These are phyloP conservation scores for Pigoraptor vietnamica DNA, from an alignment of 78 protist genomes.

Conservation along the genomic window DNA sequence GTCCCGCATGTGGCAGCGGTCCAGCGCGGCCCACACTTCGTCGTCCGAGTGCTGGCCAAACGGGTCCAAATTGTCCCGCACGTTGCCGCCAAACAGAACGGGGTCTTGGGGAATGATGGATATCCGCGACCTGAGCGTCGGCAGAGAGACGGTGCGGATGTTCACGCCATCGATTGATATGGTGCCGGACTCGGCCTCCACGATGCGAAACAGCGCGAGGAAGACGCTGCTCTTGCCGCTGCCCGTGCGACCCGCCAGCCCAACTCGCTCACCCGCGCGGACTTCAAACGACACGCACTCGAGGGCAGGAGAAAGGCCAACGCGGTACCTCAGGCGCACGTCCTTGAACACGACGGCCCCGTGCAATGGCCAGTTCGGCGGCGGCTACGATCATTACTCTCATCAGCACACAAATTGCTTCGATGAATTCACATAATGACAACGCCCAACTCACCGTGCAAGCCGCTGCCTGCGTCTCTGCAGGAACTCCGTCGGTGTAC, in stretches of 20 bases:
- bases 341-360: conserved; percentile 41
- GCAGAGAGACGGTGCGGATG: not conserved
- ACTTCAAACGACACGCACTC: conserved; percentile 22
- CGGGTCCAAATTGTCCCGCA: conserved; percentile 73
- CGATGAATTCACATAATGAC: too few relatives aligned
- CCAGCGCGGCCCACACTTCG: conserved; percentile 50
- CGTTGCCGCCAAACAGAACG: conserved; percentile 61
- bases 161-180: conserved; percentile 50
- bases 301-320: conserved; percentile 24
- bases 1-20: conserved; percentile 25
- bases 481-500: not conserved
- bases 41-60: conserved; percentile 10
- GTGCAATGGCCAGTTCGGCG: conserved; percentile 33
- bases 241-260: conserved; percentile 57
- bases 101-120: conserved; percentile 86
- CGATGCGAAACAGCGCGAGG: conserved; percentile 74
- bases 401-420: too few relatives aligned
- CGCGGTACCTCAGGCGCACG: conserved; percentile 52
- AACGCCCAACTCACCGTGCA: not conserved
- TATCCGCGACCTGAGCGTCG: conserved; percentile 38
- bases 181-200: conserved; percentile 56
- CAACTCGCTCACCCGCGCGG: conserved; percentile 59
- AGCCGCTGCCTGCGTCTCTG: not conserved
- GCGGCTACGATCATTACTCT: too few relatives aligned
- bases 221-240: conserved; percentile 44